Base-by-base conservation (phyloP, 2,329 filamentous ascomycete species). In the Tolypocladium inflatum region DNA sequence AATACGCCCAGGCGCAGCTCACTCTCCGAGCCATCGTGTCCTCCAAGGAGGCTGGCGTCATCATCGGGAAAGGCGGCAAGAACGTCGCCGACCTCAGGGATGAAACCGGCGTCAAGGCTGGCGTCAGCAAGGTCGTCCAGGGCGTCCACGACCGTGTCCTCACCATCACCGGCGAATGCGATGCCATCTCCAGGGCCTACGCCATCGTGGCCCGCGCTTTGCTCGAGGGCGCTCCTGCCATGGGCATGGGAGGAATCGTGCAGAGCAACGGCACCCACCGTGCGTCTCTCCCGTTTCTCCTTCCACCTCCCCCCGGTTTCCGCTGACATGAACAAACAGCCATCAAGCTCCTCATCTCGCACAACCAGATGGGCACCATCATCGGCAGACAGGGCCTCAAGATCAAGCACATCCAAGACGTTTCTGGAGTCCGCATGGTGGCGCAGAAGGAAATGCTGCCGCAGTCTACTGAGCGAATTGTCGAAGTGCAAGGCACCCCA, bases 331-430 rank as follows among this genome's bases (percentile, higher is more conserved):
- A 35, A 52, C 35, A 19, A 61, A 26, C 65, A 99, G 94, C 94
- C 61, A 90, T 99, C 74, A 96, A 96, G 71, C 87, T 99, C 38
- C 87, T 99, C 72, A 97, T 99, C 74, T 99, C 94, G 39, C 93
- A 99, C 80, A 97, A 97, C 74, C 94, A 99, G 77, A 99, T 99
- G 94, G 94, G 94, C 62, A 99, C 94, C 68, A 97, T 99, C 77
- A 99, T 99, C 71, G 94, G 94, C 68, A 87, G 91, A 64, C 90
- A 95, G 73, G 94, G 94, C 60, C 82, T 97, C 65, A 99, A 97
- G 81, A 99, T 99, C 81, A 99, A 99, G 83, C 90, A 97, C 73
- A 99, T 99, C 66, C 94, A 99, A 74, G 94, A 99, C 73, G 87
- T 86, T 37, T 97, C 94, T 6, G 92, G 92, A 63, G 94, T 97